Conservation (phyloP, 352 stramenopile genomes). For the Thraustochytrium striatum region DNA sequence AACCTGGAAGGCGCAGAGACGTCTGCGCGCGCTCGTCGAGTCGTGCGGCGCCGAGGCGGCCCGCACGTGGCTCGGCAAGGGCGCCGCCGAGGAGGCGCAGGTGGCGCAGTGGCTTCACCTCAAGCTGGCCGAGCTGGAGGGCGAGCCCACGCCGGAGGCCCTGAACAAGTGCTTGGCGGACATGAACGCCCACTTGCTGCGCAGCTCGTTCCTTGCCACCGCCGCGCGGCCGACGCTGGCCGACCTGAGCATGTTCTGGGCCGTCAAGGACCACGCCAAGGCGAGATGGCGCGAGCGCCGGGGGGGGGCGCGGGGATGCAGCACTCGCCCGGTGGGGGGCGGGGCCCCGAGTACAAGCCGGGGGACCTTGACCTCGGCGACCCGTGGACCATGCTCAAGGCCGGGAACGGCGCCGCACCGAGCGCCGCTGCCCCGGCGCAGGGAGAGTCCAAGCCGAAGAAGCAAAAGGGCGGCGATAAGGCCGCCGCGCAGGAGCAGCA, state of each 20-base stretch:
- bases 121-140: neutral
- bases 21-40: too few relatives aligned
- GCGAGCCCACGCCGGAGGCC: neutral
- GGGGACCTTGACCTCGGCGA: too few relatives aligned
- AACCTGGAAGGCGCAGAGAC: too few relatives aligned
- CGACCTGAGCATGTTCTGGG: neutral
- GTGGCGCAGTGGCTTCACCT: slow-evolving; percentile 33
- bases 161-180: neutral
- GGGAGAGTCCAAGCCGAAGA: too few relatives aligned
- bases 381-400: too few relatives aligned
- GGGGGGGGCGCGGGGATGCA: too few relatives aligned
- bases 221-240: neutral
- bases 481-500: slow-evolving; percentile 61
- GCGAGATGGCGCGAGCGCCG: too few relatives aligned
- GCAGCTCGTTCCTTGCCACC: neutral
- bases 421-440: too few relatives aligned
- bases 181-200: neutral
- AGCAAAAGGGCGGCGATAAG: too few relatives aligned
- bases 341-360: too few relatives aligned
- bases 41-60: neutral
- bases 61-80: neutral
- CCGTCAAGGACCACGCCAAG: neutral
- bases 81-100: neutral
- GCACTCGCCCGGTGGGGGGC: too few relatives aligned
- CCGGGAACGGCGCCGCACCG: too few relatives aligned